These are phyloP conservation scores for Candida sojae DNA, from an alignment of 1,139 yeast genomes.

Conservation along the genomic window DNA sequence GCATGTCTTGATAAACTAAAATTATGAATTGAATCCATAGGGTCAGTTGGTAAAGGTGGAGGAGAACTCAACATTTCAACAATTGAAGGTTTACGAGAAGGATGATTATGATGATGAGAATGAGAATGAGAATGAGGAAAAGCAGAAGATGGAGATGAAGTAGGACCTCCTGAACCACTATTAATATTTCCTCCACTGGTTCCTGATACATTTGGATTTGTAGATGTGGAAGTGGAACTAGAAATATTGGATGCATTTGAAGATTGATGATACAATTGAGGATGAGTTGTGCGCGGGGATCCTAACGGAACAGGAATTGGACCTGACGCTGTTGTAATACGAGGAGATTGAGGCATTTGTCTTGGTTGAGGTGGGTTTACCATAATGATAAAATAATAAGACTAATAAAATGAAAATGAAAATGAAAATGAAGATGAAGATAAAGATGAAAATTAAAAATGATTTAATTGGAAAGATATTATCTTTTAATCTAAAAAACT, in stretches of 20 bases:
- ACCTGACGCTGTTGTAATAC: constrained; percentile 6
- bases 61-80: constrained; percentile 85
- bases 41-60: constrained; percentile 57
- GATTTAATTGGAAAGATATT: no score
- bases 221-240: constrained; percentile 3
- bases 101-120: constrained; percentile 7
- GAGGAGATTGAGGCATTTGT: constrained; percentile 12
- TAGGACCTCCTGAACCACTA: background rate
- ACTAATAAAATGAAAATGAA: no score
- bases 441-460: no score
- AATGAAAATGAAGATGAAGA: no score
- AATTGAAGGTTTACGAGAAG: constrained; percentile 67
- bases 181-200: background rate
- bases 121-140: background rate
- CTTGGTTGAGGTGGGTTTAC: constrained; percentile 15
- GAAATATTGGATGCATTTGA: background rate
- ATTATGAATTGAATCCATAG: constrained; percentile 34
- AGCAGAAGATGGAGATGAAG: background rate
- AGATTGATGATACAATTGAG: constrained; percentile 9
- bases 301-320: constrained; percentile 1
- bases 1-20: constrained; percentile 48
- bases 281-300: constrained; percentile 11
- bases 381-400: constrained; percentile 1
- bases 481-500: no score
- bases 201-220: background rate